Evolutionary conservation across 2,329 filamentous ascomycete genomes (phyloP).

Genomic region (Chaetomium sp.): DNA sequence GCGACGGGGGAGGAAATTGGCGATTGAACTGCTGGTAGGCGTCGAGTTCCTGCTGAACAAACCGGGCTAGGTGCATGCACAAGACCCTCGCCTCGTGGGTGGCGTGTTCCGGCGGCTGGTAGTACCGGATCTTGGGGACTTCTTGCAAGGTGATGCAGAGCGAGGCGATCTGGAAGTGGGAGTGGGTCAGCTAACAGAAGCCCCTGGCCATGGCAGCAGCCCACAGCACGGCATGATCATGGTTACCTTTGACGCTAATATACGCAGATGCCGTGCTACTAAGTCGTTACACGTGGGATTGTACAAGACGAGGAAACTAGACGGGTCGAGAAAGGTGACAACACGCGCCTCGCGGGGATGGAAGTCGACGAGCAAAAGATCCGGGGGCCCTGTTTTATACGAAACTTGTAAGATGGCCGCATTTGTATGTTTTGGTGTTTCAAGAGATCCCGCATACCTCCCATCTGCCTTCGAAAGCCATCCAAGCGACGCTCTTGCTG

Average conservation of each 20-base stretch:
- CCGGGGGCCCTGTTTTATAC: constrained; percentile 47
- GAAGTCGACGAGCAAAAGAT: constrained; percentile 80
- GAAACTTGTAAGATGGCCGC: no score
- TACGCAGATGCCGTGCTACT: constrained; percentile 75
- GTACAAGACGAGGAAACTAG: constrained; percentile 89
- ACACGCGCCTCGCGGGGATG: constrained; percentile 87
- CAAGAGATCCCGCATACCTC: constrained; percentile 24
- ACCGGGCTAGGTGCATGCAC: constrained; percentile 79
- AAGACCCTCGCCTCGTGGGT: constrained; percentile 83
- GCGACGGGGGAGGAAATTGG: constrained; percentile 74
- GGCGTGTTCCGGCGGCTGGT: constrained; percentile 60
- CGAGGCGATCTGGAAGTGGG: constrained; percentile 59
- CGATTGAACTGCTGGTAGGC: constrained; percentile 77
- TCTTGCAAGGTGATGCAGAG: constrained; percentile 90
- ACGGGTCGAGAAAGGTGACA: constrained; percentile 87
- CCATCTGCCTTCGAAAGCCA: constrained; percentile 65
- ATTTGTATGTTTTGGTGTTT: no score
- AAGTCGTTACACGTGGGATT: constrained; percentile 84
- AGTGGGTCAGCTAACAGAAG: not conserved
- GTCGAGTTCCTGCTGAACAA: constrained; percentile 87
- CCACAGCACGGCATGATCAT: not conserved
- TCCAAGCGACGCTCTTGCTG: constrained; percentile 68
- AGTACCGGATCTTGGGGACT: constrained; percentile 89
- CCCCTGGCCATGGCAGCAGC: not conserved
- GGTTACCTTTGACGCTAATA: constrained; percentile 79